Evolutionary conservation across 345 rosid genomes (phyloP).

Genomic region (Schrenkiella parvula): DNA sequence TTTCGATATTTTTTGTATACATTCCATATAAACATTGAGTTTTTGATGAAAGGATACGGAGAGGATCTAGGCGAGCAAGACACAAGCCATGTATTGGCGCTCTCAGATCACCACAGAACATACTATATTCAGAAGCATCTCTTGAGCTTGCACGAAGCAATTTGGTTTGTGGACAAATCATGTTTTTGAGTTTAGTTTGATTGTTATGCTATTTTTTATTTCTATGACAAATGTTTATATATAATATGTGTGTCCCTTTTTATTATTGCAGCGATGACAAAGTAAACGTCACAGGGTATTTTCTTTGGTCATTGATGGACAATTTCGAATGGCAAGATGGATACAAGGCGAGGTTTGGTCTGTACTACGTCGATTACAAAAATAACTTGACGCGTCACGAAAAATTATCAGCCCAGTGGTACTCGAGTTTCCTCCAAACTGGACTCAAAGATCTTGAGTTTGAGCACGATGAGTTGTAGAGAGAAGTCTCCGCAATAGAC

Average conservation of each 20-base stretch:
- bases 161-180: conserved; percentile 18
- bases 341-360: conserved; percentile 33
- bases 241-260: not conserved
- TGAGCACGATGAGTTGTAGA: conserved; percentile 27
- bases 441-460: not conserved
- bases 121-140: conserved; percentile 30
- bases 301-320: conserved; percentile 33
- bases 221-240: not conserved
- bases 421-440: conserved; percentile 19
- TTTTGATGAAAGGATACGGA: conserved; percentile 24
- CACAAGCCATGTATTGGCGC: conserved; percentile 21
- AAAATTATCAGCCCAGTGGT: conserved; percentile 25
- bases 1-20: not conserved
- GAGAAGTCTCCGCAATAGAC: not conserved
- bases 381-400: conserved; percentile 33
- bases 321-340: conserved; percentile 38
- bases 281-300: conserved; percentile 25
- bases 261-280: conserved; percentile 25
- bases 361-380: conserved; percentile 27
- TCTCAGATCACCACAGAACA: conserved; percentile 23
- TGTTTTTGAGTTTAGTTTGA: not conserved
- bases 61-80: conserved; percentile 30
- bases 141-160: conserved; percentile 20
- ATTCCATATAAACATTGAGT: not conserved
- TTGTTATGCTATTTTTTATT: not conserved